These are phyloP conservation scores for Penicillium sp. DNA, from an alignment of 2,329 filamentous ascomycete genomes.

Conservation along the genomic window DNA sequence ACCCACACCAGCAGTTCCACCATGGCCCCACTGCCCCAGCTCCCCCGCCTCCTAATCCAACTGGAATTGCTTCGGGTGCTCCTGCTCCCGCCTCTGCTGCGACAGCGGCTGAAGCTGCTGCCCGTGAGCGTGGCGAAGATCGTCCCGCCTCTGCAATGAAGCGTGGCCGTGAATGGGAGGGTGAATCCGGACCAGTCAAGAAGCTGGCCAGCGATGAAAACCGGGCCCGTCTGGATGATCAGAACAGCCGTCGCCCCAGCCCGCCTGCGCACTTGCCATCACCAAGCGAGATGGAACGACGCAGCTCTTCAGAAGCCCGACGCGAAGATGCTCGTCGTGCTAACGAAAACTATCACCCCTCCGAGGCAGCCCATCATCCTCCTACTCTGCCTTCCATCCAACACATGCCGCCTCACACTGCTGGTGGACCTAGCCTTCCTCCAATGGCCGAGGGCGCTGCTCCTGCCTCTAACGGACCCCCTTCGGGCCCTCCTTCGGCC, in stretches of 20 bases:
- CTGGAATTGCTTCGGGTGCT: conserved; percentile 70
- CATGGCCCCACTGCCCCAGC: conserved; percentile 69
- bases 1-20: conserved; percentile 79
- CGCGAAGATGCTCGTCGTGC: conserved; percentile 72
- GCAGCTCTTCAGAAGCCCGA: conserved; percentile 74
- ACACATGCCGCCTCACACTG: conserved; percentile 50
- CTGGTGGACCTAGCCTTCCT: conserved; percentile 59
- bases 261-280: conserved; percentile 62
- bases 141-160: conserved; percentile 82
- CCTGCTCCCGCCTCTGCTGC: conserved; percentile 68
- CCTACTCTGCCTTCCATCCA: conserved; percentile 61
- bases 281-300: conserved; percentile 69
- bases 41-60: conserved; percentile 36
- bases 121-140: conserved; percentile 66
- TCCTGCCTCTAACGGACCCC: conserved; percentile 48
- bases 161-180: conserved; percentile 90
- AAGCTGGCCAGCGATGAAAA: conserved; percentile 89
- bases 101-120: conserved; percentile 69
- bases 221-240: conserved; percentile 82
- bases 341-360: conserved; percentile 84
- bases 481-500: conserved; percentile 42
- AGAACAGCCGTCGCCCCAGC: conserved; percentile 76
- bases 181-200: conserved; percentile 70
- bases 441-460: conserved; percentile 56
- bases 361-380: conserved; percentile 87